Evolutionary conservation across 768 basidiomycete species (phyloP).

Genomic region (Cytidiella melzeri): DNA sequence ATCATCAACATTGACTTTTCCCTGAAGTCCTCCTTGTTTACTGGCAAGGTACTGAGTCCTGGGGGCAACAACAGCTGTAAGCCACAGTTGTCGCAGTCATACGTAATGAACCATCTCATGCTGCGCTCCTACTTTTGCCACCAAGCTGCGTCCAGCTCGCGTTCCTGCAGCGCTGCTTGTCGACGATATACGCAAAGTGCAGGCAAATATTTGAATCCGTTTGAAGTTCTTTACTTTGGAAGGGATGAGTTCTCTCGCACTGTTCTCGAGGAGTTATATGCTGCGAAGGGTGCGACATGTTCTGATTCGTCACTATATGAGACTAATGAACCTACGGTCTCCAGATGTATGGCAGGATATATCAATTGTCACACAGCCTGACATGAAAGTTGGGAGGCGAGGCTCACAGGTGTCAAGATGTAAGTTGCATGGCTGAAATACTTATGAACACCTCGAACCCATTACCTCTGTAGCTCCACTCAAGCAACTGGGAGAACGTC

Average conservation of each 20-base stretch:
- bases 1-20: no score
- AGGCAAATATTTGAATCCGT: constrained; percentile 20
- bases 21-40: no score
- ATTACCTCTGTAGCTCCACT: constrained; percentile 53
- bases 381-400: constrained; percentile 56
- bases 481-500: constrained; percentile 47
- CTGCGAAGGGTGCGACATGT: constrained; percentile 47
- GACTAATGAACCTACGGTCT: background rate
- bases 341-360: constrained; percentile 76
- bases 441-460: background rate
- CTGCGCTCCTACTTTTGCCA: background rate
- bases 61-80: no score
- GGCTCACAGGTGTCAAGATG: constrained; percentile 51
- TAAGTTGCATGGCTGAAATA: constrained; percentile 26
- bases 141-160: background rate
- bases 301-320: background rate
- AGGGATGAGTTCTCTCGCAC: constrained; percentile 83
- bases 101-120: no score
- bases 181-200: background rate
- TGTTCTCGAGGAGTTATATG: constrained; percentile 58
- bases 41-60: no score
- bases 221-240: constrained; percentile 83
- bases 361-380: constrained; percentile 66
- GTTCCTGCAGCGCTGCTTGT: background rate
- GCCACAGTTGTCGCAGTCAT: no score